Percentiles rank a stretch among this genome's conserved stretches.
phyloP scores from a whole-genome alignment of 164 flowering plant genomes.

The Platanus orientalis region DNA sequence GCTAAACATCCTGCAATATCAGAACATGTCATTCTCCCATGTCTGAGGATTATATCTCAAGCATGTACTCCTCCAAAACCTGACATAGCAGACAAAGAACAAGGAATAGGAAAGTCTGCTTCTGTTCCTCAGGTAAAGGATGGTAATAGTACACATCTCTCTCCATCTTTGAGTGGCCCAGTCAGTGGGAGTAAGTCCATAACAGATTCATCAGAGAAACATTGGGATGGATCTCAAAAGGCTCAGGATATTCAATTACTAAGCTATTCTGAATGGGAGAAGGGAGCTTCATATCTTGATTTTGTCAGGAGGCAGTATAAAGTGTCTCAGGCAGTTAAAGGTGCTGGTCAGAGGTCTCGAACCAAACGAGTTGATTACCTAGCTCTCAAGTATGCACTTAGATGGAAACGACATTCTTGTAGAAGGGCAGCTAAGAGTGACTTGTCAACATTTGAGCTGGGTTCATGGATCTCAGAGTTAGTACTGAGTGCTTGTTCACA shows the following conservation, averaged over 20 bases:
- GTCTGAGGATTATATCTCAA: slow-evolving; percentile 83
- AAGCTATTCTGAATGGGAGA: slow-evolving; percentile 98
- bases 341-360: slow-evolving; percentile 56
- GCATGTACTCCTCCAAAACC: slow-evolving; percentile 99
- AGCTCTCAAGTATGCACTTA: slow-evolving; percentile 86
- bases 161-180: slow-evolving; percentile 37
- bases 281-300: slow-evolving; percentile 95
- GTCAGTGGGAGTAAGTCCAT: slow-evolving; percentile 42
- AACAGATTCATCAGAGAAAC: slow-evolving; percentile 53
- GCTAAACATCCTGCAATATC: slow-evolving; percentile 96
- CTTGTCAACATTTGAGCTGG: slow-evolving; percentile 75
- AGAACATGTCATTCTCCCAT: slow-evolving; percentile 94
- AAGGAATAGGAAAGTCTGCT: slow-evolving; percentile 41
- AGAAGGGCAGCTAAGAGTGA: slow-evolving; percentile 43
- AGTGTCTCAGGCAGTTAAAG: slow-evolving; percentile 67
- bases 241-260: slow-evolving; percentile 78
- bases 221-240: slow-evolving; percentile 67
- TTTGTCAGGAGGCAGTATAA: slow-evolving; percentile 97
- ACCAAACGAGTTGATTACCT: slow-evolving; percentile 70
- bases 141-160: slow-evolving; percentile 36
- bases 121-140: slow-evolving; percentile 40
- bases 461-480: slow-evolving; percentile 95
- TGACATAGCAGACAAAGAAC: slow-evolving; percentile 71
- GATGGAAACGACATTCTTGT: slow-evolving; percentile 81
- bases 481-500: slow-evolving; percentile 95